phyloP scores from a whole-genome alignment of 208 protist species.

The Paratrypanosoma confusum region DNA sequence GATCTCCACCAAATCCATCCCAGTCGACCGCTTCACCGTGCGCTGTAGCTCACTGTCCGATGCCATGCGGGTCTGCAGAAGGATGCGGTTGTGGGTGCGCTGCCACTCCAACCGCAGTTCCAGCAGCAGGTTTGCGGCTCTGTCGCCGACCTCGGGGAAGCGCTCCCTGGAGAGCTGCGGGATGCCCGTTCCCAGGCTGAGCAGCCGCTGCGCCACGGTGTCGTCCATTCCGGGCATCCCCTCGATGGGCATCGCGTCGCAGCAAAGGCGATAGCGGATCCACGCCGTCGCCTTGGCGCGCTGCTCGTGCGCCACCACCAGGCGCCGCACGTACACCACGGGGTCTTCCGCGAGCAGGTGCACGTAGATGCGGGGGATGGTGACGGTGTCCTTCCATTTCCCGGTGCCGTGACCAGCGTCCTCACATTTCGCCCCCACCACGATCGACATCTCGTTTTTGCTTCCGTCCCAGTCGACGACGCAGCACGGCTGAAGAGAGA shows the following conservation, averaged over 20 bases:
- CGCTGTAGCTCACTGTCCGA: conserved; percentile 62
- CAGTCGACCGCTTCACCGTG: conserved; percentile 64
- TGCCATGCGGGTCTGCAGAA: conserved; percentile 77
- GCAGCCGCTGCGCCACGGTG: conserved; percentile 46
- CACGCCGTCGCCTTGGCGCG: conserved; percentile 79
- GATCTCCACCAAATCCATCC: conserved; percentile 82
- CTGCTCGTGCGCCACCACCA: conserved; percentile 68
- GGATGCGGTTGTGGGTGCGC: conserved; percentile 85
- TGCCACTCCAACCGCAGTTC: conserved; percentile 85
- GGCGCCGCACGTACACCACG: conserved; percentile 76
- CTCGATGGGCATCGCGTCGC: conserved; percentile 86
- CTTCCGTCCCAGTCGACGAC: conserved; percentile 68
- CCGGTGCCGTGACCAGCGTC: background rate
- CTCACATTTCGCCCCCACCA: conserved; percentile 36
- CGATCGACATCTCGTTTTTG: conserved; percentile 54
- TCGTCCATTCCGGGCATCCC: conserved; percentile 52
- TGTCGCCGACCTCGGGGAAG: conserved; percentile 62
- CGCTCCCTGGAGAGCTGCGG: conserved; percentile 59
- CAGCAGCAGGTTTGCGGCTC: conserved; percentile 59
- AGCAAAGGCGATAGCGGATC: conserved; percentile 88
- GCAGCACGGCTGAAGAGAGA: conserved; percentile 63
- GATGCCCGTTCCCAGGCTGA: conserved; percentile 71
- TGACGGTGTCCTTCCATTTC: conserved; percentile 7
- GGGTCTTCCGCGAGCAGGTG: conserved; percentile 85
- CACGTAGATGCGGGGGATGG: conserved; percentile 78